phyloP scores from a whole-genome alignment of 176 grass and related monocot genomes.

The Oryza rufipogon region DNA sequence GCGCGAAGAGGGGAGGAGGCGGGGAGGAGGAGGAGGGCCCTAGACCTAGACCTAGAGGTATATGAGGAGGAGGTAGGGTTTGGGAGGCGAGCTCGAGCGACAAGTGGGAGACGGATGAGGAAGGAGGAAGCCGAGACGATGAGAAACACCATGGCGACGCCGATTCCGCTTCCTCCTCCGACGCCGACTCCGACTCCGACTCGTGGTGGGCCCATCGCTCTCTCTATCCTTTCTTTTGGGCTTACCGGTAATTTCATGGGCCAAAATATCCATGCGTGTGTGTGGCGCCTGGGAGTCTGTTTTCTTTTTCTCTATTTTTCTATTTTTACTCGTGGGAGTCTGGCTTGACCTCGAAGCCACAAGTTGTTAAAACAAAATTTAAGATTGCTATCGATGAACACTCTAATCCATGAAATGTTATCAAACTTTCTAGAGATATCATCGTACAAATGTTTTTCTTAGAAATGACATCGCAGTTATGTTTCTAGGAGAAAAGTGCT shows the following conservation, averaged over 20 bases:
- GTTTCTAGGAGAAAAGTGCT: too few relatives aligned
- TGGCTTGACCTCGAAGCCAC: too few relatives aligned
- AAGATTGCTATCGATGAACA: too few relatives aligned
- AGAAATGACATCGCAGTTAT: too few relatives aligned
- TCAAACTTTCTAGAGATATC: too few relatives aligned
- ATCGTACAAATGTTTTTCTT: too few relatives aligned
- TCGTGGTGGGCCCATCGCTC: background rate
- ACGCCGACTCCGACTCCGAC: background rate
- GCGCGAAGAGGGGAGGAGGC: conserved; percentile 57
- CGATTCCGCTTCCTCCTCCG: background rate
- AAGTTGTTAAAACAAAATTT: too few relatives aligned
- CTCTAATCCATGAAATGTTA: too few relatives aligned
- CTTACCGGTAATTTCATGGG: background rate
- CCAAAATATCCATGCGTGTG: background rate
- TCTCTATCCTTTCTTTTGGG: background rate
- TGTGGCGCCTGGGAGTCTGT: background rate
- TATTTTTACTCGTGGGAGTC: too few relatives aligned
- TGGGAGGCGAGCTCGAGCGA: conserved; percentile 39
- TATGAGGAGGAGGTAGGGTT: background rate
- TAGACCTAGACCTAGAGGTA: too few relatives aligned
- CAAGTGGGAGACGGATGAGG: conserved; percentile 33
- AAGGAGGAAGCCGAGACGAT: conserved; percentile 4
- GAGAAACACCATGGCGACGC: conserved; percentile 38
- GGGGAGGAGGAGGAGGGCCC: conserved; percentile 38
- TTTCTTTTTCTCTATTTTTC: background rate